Percentiles rank a stretch among this genome's conserved stretches.
Evolutionary conservation across 768 basidiomycete species (phyloP).

Genomic region (Boletus fagicola): DNA sequence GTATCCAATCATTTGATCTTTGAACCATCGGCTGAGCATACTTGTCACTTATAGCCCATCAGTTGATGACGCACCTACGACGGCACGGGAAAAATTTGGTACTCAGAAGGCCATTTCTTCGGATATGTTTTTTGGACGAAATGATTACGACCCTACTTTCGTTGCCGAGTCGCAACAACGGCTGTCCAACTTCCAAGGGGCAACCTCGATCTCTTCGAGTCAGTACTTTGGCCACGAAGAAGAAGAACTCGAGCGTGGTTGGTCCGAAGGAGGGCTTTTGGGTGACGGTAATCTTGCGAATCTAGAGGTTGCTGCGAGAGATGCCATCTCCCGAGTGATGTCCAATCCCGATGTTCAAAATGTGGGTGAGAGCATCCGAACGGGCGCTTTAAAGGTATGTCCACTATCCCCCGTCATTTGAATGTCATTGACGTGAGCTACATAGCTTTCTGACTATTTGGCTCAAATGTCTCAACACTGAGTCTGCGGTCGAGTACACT

Average conservation of each 20-base stretch:
- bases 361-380: slow-evolving; percentile 71
- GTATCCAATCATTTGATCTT: background rate
- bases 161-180: slow-evolving; percentile 77
- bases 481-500: slow-evolving; percentile 5
- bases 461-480: slow-evolving; percentile 61
- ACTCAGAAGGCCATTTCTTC: slow-evolving; percentile 94
- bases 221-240: slow-evolving; percentile 96
- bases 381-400: slow-evolving; percentile 79
- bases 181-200: slow-evolving; percentile 83
- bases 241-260: slow-evolving; percentile 41
- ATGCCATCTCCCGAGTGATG: slow-evolving; percentile 70
- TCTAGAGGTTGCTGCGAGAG: slow-evolving; percentile 65
- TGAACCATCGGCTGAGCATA: background rate
- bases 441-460: slow-evolving; percentile 63
- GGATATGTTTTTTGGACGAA: slow-evolving; percentile 95
- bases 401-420: background rate
- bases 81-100: slow-evolving; percentile 89
- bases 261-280: slow-evolving; percentile 54
- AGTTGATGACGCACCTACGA: slow-evolving; percentile 63
- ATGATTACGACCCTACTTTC: slow-evolving; percentile 74
- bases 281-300: slow-evolving; percentile 52
- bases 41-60: slow-evolving; percentile 19
- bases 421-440: background rate
- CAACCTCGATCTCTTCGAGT: slow-evolving; percentile 89
- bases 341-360: slow-evolving; percentile 88